Base-by-base conservation (phyloP, 768 basidiomycete species). In the Leccinum aurantiacum region DNA sequence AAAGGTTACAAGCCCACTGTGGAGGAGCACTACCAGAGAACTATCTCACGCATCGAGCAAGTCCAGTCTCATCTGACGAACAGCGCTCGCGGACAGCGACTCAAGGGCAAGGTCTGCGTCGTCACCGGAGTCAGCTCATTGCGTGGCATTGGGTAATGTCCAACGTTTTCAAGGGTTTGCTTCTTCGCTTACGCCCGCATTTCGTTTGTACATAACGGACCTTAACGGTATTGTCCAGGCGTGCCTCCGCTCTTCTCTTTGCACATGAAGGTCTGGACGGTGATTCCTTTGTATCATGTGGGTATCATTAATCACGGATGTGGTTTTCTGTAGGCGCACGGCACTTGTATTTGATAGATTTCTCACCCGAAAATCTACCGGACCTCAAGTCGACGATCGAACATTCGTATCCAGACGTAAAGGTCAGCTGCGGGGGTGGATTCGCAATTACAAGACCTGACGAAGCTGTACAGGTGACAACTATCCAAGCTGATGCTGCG, bases 101-200 rank as follows among this genome's bases (percentile, higher is more conserved):
- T 95, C 63, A 80, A 80, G 69, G 85, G 81, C 63, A 95, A 93
- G 73, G 91, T 95, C 25, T 91, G 89, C 66, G 80, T 96, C 58
- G 83, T 96, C 65, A 96, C 95, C 1, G 95, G 95, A 17, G 93
- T 89, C 31, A 89, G 90, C 31, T 94, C 92, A 19, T 69, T 89
- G 64, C 87, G 88, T 70, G 95, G 95, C 17, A 97, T 97, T 61
- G 95, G 95, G 89, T 95, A 75, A 64, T 53, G 57, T 63, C 51
- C 41, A 61, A 53, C 53, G 51, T 63, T 62, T 55, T 53, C 52
- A n/a, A 31, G 24, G 27, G 51, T 46, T 50, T 38, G 49, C 49
- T 50, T 38, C n/a, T 46, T 51, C 37, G 46, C 68, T 72, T 49
- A 60, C 58, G 58, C 60, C 10, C 22, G 22, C 57, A 53, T 53